Percentiles rank a stretch among this genome's conserved stretches.
These are phyloP conservation scores for Chaetothyriales sp. DNA, from an alignment of 2,329 filamentous ascomycete genomes.

Conservation along the genomic window DNA sequence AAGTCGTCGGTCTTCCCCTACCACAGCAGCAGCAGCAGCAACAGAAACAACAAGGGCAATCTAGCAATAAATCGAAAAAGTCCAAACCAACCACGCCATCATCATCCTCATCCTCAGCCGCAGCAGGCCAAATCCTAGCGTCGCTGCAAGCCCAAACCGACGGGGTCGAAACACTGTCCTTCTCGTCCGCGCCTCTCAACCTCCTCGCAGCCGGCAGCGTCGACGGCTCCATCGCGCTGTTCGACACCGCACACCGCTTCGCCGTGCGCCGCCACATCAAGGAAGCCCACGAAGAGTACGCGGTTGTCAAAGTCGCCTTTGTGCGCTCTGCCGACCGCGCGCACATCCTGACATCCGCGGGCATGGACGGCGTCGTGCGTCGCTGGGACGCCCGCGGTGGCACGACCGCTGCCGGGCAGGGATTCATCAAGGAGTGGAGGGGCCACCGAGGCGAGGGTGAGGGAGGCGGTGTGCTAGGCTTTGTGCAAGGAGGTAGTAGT, in stretches of 20 bases:
- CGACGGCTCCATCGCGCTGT: slow-evolving; percentile 61
- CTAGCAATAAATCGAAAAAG: slow-evolving; percentile 27
- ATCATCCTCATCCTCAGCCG: slow-evolving; percentile 25
- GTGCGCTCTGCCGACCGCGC: slow-evolving; percentile 26
- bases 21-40: neutral
- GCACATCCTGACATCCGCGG: slow-evolving; percentile 71
- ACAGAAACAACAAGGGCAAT: slow-evolving; percentile 4
- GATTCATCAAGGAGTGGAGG: slow-evolving; percentile 72
- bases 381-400: slow-evolving; percentile 70
- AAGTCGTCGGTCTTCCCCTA: slow-evolving; percentile 69
- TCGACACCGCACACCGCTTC: slow-evolving; percentile 73
- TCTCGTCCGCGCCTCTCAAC: slow-evolving; percentile 45
- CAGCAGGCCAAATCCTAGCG: slow-evolving; percentile 61
- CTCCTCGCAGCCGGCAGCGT: slow-evolving; percentile 49
- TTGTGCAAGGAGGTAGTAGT: slow-evolving; percentile 52
- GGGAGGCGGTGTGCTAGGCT: slow-evolving; percentile 76
- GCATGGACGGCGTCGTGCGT: slow-evolving; percentile 80
- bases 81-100: slow-evolving; percentile 28
- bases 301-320: slow-evolving; percentile 88
- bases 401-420: slow-evolving; percentile 47
- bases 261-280: slow-evolving; percentile 69
- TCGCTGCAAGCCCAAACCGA: slow-evolving; percentile 64
- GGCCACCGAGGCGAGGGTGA: slow-evolving; percentile 75
- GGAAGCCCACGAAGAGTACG: slow-evolving; percentile 72
- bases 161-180: slow-evolving; percentile 60